Base-by-base conservation (phyloP, 768 basidiomycete genomes). In the Mycena rosella region DNA sequence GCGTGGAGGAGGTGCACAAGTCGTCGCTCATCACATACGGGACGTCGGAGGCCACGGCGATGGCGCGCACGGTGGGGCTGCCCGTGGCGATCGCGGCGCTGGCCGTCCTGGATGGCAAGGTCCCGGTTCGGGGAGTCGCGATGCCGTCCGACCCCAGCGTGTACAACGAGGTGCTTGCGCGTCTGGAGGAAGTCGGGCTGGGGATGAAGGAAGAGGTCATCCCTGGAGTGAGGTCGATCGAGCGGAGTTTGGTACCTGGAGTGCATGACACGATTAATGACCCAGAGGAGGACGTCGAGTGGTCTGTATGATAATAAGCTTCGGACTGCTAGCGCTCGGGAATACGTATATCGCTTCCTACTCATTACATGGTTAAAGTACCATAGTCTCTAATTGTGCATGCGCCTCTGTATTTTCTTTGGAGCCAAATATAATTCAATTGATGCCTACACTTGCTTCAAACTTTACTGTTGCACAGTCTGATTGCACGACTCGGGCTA, bases 21-120 rank as follows among this genome's bases (percentile, higher is more conserved):
- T 92, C 93, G 10, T 85, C 87, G 26, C 76, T 96, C 17, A 81
- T 91, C 26, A 79, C 85, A 34, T 91, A 91, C 71, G 95, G 84
- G 1, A 85, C 82, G 22, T 68, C 80, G 9, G 75, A 74, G 1
- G 86, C 85, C 3, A 92, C 92, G 0, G 96, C 96, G 6, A 98
- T 98, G 96, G 88, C 95, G n/a, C 84, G 89, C 32, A 94, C 93
- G 3, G 96, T 98, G 20, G 96, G 96, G 5, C 78, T 96, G 49
- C 96, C 96, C 0, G 88, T 96, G 9, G 96, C 93, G 1, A 88
- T 96, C 73, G 95, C 95, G 1, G 89, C 95, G 2, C 76, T 92
- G 71, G 82, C 84, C 36, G 84, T 96, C 7, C 78, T 93, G 42
- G 91, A 94, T 74, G 93, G 91, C 0, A 79, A 81, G 61, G 79